Evolutionary conservation across 306 rosid species (phyloP).

Genomic region (apple (Malus domestica)): DNA sequence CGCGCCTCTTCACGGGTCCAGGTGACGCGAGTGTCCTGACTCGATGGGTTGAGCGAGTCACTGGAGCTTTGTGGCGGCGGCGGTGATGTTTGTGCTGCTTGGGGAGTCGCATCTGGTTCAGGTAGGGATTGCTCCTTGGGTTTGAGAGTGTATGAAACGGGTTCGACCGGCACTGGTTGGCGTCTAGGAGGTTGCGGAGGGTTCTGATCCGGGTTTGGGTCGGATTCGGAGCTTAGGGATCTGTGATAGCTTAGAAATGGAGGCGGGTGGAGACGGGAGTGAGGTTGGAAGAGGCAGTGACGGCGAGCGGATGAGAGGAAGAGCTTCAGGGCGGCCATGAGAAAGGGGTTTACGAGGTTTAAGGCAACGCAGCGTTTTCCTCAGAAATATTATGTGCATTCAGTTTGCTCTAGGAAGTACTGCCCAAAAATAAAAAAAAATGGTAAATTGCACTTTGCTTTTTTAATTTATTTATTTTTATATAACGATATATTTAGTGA

Average conservation of each 20-base stretch:
- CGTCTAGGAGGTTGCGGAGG: slow-evolving; percentile 14
- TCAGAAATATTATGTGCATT: background rate
- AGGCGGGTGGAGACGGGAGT: slow-evolving; percentile 20
- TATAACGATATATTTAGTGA: too few relatives aligned
- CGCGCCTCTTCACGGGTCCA: slow-evolving; percentile 74
- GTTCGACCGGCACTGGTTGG: slow-evolving; percentile 41
- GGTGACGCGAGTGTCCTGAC: slow-evolving; percentile 22
- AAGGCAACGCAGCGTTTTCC: background rate
- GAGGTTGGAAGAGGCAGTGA: slow-evolving; percentile 36
- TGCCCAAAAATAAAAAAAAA: background rate
- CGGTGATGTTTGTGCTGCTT: slow-evolving; percentile 16
- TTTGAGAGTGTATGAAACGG: slow-evolving; percentile 65
- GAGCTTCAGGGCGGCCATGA: slow-evolving; percentile 69
- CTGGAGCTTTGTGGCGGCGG: slow-evolving; percentile 12
- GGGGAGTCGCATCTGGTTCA: slow-evolving; percentile 15
- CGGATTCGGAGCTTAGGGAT: slow-evolving; percentile 34
- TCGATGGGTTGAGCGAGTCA: slow-evolving; percentile 3
- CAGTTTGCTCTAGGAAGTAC: background rate
- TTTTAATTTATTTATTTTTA: too few relatives aligned
- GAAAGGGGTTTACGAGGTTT: slow-evolving; percentile 31
- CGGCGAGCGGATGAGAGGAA: slow-evolving; percentile 69
- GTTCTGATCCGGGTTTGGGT: slow-evolving; percentile 21
- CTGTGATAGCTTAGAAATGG: slow-evolving; percentile 31
- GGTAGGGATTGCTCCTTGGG: slow-evolving; percentile 39
- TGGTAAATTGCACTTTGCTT: background rate